Conservation (phyloP, 345 rosid species). For the Carallia brachiata region DNA sequence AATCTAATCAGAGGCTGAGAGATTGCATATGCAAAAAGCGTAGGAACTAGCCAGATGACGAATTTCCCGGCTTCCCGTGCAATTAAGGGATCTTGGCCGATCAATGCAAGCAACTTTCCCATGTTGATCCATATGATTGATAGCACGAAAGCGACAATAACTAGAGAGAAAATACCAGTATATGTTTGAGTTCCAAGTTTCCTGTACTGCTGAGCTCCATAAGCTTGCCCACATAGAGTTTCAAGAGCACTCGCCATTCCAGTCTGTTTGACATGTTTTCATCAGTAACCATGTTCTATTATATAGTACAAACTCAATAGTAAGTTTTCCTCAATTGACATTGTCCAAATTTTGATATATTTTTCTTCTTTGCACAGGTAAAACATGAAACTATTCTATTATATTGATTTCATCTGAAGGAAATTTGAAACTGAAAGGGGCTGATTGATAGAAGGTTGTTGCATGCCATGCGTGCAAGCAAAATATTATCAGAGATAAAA, state of each 20-base stretch:
- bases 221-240: conserved; percentile 23
- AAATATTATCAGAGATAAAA: background rate
- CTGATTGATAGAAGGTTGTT: too few species aligned
- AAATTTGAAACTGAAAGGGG: too few species aligned
- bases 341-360: too few species aligned
- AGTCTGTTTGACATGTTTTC: background rate
- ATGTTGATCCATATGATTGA: conserved; percentile 13
- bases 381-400: too few species aligned
- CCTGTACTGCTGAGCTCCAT: conserved; percentile 19
- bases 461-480: too few species aligned
- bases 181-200: conserved; percentile 15
- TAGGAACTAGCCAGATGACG: conserved; percentile 7
- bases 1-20: conserved; percentile 16
- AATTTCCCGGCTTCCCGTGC: conserved; percentile 18
- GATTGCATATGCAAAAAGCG: conserved; percentile 17
- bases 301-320: too few species aligned
- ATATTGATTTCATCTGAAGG: too few species aligned
- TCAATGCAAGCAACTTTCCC: conserved; percentile 8
- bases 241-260: conserved; percentile 24
- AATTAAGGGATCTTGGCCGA: conserved; percentile 18
- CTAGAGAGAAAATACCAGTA: conserved; percentile 11
- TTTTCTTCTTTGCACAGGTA: too few species aligned
- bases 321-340: too few species aligned
- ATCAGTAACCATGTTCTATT: too few species aligned
- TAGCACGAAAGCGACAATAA: background rate